phyloP scores from a whole-genome alignment of 768 basidiomycete genomes.

The Trametes cinnabarina region DNA sequence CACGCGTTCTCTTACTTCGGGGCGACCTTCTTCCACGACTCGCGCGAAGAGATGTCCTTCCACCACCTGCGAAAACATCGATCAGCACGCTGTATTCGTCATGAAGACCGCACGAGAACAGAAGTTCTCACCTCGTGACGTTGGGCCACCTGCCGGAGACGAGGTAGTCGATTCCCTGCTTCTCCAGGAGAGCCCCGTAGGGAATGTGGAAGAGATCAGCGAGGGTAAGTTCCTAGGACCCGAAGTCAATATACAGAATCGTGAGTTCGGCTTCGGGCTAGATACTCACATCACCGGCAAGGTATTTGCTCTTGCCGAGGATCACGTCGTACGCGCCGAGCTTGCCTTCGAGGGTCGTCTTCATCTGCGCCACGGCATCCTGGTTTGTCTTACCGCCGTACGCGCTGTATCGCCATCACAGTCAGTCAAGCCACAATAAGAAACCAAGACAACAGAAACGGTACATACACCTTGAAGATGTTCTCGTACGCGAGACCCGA shows the following conservation, averaged over 20 bases:
- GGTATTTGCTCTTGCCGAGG: constrained; percentile 53
- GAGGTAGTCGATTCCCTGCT: constrained; percentile 31
- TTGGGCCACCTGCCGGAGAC: constrained; percentile 37
- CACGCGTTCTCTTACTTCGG: too few species aligned
- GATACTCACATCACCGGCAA: constrained; percentile 38
- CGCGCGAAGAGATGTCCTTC: constrained; percentile 44
- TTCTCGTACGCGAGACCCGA: constrained; percentile 43
- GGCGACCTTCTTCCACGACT: constrained; percentile 39
- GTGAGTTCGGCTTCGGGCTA: too few species aligned
- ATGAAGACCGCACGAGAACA: not conserved
- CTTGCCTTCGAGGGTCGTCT: constrained; percentile 35
- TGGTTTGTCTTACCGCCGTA: constrained; percentile 25
- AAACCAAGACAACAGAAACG: not conserved
- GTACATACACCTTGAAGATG: constrained; percentile 41
- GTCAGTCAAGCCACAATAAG: constrained; percentile 20
- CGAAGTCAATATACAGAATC: not conserved
- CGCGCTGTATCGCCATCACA: not conserved
- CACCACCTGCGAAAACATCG: constrained; percentile 43
- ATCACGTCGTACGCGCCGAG: constrained; percentile 57
- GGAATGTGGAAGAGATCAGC: constrained; percentile 61
- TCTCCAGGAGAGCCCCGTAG: constrained; percentile 34
- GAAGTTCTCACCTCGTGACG: constrained; percentile 39
- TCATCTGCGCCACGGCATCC: constrained; percentile 31
- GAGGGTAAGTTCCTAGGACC: constrained; percentile 45
- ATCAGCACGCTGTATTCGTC: not conserved